A percentile compares a stretch with the other conserved stretches of the same genome.
Evolutionary conservation across 805 yeast genomes (phyloP).

Genomic region (Nakazawaea pomicola): DNA sequence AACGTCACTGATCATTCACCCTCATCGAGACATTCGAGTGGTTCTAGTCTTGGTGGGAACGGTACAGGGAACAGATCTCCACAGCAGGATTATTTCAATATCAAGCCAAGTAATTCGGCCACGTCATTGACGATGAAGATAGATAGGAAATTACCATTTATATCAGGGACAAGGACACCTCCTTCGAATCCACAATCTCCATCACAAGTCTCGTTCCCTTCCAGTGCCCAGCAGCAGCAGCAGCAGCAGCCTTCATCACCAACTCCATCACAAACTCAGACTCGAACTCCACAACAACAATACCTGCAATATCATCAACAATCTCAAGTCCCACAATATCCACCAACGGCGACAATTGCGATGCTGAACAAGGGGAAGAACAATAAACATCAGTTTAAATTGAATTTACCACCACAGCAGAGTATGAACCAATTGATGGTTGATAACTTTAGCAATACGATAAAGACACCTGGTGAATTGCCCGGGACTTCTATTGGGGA

Average conservation of each 20-base stretch:
- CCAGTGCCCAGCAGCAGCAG: not conserved
- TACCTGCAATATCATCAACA: not conserved
- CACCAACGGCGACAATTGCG: not conserved
- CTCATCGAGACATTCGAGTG: constrained; percentile 5
- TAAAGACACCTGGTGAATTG: constrained; percentile 16
- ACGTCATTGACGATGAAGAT: constrained; percentile 4
- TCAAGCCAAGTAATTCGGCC: constrained; percentile 2
- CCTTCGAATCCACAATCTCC: no score
- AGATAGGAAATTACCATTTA: constrained; percentile 5
- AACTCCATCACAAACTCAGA: no score
- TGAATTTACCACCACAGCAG: constrained; percentile 8
- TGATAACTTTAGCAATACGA: not conserved
- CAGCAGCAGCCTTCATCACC: no score
- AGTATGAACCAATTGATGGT: constrained; percentile 7
- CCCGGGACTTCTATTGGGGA: constrained; percentile 13
- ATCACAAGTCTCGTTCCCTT: no score
- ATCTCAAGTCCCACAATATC: constrained; percentile 1
- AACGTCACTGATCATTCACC: constrained; percentile 9
- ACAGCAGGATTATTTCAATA: constrained; percentile 11
- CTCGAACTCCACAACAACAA: not conserved
- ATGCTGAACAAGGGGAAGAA: constrained; percentile 1
- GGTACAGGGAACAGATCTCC: not conserved
- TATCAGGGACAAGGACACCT: constrained; percentile 15
- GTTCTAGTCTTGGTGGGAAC: constrained; percentile 4
- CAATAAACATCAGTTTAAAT: constrained; percentile 8